Conservation (phyloP, 163 green algal genomes). For the Scenedesmus sp. region DNA sequence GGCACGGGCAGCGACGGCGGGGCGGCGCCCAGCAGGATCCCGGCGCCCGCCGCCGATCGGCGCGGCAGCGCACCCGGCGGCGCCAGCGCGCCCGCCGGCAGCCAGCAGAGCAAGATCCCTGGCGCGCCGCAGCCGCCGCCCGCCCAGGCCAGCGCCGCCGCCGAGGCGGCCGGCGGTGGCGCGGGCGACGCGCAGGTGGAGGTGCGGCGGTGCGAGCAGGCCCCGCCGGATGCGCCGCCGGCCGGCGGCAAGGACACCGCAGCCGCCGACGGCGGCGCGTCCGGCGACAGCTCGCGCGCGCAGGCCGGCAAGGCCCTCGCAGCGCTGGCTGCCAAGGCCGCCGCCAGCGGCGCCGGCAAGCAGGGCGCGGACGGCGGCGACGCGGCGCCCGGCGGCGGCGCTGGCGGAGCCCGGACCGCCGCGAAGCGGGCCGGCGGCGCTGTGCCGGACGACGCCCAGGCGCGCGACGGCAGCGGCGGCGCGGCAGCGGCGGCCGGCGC, state of each 20-base stretch:
- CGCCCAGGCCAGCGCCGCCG: slow-evolving; percentile 1
- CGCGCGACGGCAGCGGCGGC: no score
- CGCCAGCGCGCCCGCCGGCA: not conserved
- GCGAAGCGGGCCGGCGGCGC: no score
- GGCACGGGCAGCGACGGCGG: slow-evolving; percentile 11
- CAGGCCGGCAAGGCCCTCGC: slow-evolving; percentile 29
- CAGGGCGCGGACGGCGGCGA: no score
- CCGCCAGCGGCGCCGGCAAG: not conserved
- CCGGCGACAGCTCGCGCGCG: not conserved
- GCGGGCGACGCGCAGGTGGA: not conserved
- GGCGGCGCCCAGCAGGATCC: slow-evolving; percentile 9
- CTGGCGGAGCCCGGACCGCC: no score
- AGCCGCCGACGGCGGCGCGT: not conserved
- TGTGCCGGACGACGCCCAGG: no score
- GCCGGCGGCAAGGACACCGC: not conserved
- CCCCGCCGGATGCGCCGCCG: not conserved
- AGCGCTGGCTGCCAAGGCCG: not conserved
- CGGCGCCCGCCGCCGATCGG: not conserved
- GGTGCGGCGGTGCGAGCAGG: not conserved
- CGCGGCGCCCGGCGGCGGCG: no score
- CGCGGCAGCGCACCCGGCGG: not conserved
- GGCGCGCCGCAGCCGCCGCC: not conserved
- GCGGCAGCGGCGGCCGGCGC: not conserved
- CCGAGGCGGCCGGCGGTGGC: not conserved
- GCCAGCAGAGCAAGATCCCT: slow-evolving; percentile 29